phyloP scores from a whole-genome alignment of 108 stramenopile genomes.

The Heterococcus sp. region DNA sequence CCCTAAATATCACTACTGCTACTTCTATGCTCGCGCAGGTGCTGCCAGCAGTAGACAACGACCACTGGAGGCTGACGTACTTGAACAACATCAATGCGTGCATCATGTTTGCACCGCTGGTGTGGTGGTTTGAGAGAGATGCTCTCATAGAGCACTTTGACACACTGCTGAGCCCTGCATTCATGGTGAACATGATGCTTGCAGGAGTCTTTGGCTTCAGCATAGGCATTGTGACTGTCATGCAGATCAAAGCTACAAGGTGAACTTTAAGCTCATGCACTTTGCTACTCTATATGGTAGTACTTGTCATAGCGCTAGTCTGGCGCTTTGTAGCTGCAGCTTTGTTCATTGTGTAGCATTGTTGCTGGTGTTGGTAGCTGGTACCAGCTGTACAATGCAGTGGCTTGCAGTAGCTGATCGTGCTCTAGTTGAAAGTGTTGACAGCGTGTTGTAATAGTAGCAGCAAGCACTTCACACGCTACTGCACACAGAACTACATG shows the following conservation, averaged over 20 bases:
- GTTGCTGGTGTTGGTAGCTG: background rate
- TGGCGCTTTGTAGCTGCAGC: background rate
- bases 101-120: slow-evolving; percentile 78
- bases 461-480: background rate
- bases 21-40: slow-evolving; percentile 25
- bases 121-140: slow-evolving; percentile 70
- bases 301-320: background rate
- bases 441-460: background rate
- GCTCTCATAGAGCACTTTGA: slow-evolving; percentile 45
- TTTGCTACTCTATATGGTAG: background rate
- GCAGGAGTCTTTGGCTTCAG: slow-evolving; percentile 86
- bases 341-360: background rate
- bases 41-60: slow-evolving; percentile 77
- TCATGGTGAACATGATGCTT: slow-evolving; percentile 79
- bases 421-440: background rate
- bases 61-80: slow-evolving; percentile 84
- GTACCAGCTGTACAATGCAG: background rate
- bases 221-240: slow-evolving; percentile 90
- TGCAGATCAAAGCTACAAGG: slow-evolving; percentile 56
- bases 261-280: background rate
- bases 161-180: slow-evolving; percentile 63
- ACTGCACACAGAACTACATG: background rate
- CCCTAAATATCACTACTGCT: too few species aligned
- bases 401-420: background rate
- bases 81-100: slow-evolving; percentile 92